Evolutionary conservation across 257 asterid species (phyloP), one percentile per base, ranked within the genome.

Genomic region (Nyctanthes arbortristis): DNA sequence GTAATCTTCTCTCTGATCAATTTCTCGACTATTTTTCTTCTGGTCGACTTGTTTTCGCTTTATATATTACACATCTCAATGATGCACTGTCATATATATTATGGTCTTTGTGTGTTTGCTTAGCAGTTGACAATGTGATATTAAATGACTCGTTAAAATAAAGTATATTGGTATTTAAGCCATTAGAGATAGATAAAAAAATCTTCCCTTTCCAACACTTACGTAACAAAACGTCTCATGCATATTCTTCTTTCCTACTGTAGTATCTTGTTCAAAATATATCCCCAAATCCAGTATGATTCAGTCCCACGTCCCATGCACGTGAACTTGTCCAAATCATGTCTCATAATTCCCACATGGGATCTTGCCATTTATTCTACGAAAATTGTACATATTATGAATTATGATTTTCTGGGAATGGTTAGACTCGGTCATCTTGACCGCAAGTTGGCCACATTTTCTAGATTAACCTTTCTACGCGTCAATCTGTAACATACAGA

Each of bases 291-390:
- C n/a, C n/a, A n/a, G n/a, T n/a, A n/a, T n/a, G n/a, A n/a, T n/a
- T n/a, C n/a, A n/a, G n/a, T n/a, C n/a, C n/a, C n/a, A n/a, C n/a
- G n/a, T n/a, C n/a, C n/a, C n/a, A 37, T 32, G 72, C 95, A 88
- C 95, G 95, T 88, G 95, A 79, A 78, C 67, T 30, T 88, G 95
- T 85, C 90, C 77, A 78, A n/a, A n/a, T n/a, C n/a, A n/a, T n/a
- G n/a, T 55, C 14, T n/a, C n/a, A n/a, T n/a, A 35, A 1, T 52
- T 20, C 70, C 75, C 84, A 82, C 87, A 70, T 84, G 87, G 81
- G 36, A 60, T 20, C 39, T 52, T 30, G 20, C 31, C 9, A 43
- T 56, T 72, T 63, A 37, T 58, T 40, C 68, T 62, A 65, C 34
- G 0, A 24, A n/a, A 28, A 36, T 36, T 12, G 11, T 8, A 57